Base-by-base conservation (phyloP, 2,329 filamentous ascomycete species). In the Trichoderma oligosporum region DNA sequence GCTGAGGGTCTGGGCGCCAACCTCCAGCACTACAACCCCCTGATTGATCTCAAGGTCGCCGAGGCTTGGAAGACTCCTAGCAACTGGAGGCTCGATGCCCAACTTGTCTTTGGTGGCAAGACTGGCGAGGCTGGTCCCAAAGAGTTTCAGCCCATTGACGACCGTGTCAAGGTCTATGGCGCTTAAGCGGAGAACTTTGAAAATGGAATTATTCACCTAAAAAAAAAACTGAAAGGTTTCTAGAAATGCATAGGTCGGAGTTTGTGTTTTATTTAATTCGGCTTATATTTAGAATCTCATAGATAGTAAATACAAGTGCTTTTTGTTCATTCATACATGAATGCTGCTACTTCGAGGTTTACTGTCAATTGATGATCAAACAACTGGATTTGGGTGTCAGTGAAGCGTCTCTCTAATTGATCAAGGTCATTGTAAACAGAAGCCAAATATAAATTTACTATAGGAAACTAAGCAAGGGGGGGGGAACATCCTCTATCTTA, bases 11-110 rank as follows among this genome's bases (percentile, higher is more conserved):
- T 95, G 57, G 91, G 91, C 63, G 88, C 87, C 70, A 96, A 92
- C 80, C 81, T 96, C 53, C 91, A 96, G 80, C 91, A 96, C 78
- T 96, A 96, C 80, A 94, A 91, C 82, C 91, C 91, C 18, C 74
- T 96, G 58, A 83, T 95, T 65, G 88, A 96, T 74, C 78, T 80
- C 63, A 83, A 85, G 76, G 87, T 91, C 53, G 75, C 80, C 42
- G 77, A 74, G 61, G 76, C 83, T 65, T 96, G 89, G 88, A 80
- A 80, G 57, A 66, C 96, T 29, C 87, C 89, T 41, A 67, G 74
- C 16, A 80, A 81, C 65, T 96, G 91, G 91, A 83, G 82, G 68
- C 81, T 96, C 62, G 83, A 86, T 68, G 86, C 88, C 22, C 90
- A 96, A 80, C 78, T 97, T 63, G 91, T 96, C 66, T 94, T 96